These are phyloP conservation scores for Metschnikowia lunata DNA, from an alignment of 805 yeast genomes.

Conservation along the genomic window DNA sequence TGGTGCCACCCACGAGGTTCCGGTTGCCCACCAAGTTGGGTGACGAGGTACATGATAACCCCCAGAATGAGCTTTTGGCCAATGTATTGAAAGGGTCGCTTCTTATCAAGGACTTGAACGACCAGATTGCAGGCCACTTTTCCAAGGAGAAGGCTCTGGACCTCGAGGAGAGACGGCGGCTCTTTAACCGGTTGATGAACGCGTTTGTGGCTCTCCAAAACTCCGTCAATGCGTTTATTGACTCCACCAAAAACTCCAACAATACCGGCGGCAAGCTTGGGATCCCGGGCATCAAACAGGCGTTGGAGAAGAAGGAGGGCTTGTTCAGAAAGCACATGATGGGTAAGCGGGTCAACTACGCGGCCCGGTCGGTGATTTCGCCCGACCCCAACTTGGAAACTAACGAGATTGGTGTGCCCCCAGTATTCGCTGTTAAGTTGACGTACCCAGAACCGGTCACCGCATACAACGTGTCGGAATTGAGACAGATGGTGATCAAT, in stretches of 20 bases:
- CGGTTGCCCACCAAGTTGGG: constrained; percentile 96
- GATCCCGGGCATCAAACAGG: constrained; percentile 95
- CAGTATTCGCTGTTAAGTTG: constrained; percentile 91
- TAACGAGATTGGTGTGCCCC: constrained; percentile 97
- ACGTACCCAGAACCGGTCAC: constrained; percentile 99
- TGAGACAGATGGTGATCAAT: constrained; percentile 91
- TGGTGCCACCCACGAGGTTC: constrained; percentile 96
- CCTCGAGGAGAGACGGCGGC: constrained; percentile 66
- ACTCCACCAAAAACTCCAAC: constrained; percentile 83
- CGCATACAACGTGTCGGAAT: constrained; percentile 79
- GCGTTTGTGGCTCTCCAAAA: constrained; percentile 92
- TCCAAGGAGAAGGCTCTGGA: constrained; percentile 47
- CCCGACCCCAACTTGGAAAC: constrained; percentile 99
- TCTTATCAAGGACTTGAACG: constrained; percentile 83
- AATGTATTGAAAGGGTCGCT: constrained; percentile 76
- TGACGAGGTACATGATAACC: constrained; percentile 91
- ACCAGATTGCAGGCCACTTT: constrained; percentile 60
- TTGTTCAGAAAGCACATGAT: constrained; percentile 97
- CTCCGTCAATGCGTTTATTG: constrained; percentile 91
- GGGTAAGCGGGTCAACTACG: constrained; percentile 99
- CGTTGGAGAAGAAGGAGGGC: constrained; percentile 97
- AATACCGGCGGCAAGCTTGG: constrained; percentile 65
- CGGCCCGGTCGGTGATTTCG: constrained; percentile 98
- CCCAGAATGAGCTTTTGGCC: constrained; percentile 84
- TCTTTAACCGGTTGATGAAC: constrained; percentile 89